These are phyloP conservation scores for Piper longum DNA, from an alignment of 164 flowering plant species.

Conservation along the genomic window DNA sequence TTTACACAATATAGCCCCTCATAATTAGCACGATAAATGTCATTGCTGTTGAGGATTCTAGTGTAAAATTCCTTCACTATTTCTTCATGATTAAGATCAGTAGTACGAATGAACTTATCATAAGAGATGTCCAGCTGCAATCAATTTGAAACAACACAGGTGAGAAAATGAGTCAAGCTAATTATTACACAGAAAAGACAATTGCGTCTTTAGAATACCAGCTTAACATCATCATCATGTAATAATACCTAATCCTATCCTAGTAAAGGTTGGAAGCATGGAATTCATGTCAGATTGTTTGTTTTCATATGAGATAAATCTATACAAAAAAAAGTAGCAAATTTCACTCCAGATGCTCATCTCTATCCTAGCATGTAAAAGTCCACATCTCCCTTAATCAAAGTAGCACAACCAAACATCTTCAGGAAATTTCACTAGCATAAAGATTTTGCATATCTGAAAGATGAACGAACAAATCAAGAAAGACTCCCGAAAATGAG, in stretches of 20 bases:
- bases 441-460: background rate
- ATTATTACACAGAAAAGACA: too few species aligned
- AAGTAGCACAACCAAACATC: background rate
- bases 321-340: background rate
- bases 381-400: background rate
- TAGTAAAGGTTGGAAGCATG: too few species aligned
- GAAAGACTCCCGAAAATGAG: too few species aligned
- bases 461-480: too few species aligned
- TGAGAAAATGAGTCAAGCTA: background rate
- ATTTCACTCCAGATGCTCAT: background rate
- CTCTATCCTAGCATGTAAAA: background rate
- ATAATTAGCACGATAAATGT: conserved; percentile 82
- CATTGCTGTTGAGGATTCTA: conserved; percentile 74
- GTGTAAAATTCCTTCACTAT: conserved; percentile 83
- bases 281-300: background rate
- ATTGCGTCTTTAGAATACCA: too few species aligned
- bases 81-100: conserved; percentile 75
- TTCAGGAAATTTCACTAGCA: background rate
- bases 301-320: background rate
- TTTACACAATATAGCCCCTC: conserved; percentile 95
- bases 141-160: conserved; percentile 1
- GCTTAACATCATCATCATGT: too few species aligned
- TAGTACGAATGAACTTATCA: conserved; percentile 92
- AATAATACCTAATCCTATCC: too few species aligned
- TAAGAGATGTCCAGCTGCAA: conserved; percentile 72